phyloP scores from a whole-genome alignment of 352 stramenopile genomes.

The Blastocystis sp. region DNA sequence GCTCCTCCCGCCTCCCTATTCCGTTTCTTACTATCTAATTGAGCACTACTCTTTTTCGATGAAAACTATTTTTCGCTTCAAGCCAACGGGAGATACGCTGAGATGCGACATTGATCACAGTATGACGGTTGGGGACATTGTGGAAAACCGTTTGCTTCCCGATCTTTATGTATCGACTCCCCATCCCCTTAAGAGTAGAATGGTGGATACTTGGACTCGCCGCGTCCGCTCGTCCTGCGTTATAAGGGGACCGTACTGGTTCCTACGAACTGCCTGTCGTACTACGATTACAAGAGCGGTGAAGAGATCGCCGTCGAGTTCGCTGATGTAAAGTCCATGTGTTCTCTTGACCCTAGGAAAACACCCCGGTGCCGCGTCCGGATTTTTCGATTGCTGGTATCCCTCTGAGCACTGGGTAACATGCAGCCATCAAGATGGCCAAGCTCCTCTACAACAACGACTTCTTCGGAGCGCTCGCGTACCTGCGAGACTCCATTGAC shows the following conservation, averaged over 20 bases:
- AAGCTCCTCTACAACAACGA: slow-evolving; percentile 49
- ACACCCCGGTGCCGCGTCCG: too few relatives aligned
- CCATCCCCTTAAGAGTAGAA: not conserved
- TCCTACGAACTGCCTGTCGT: not conserved
- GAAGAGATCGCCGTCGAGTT: slow-evolving; percentile 34
- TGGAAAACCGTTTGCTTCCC: slow-evolving; percentile 17
- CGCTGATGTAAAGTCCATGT: not conserved
- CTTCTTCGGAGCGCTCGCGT: slow-evolving; percentile 7
- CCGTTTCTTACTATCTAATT: slow-evolving; percentile 5
- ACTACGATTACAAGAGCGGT: slow-evolving; percentile 18
- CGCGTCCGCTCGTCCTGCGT: not conserved
- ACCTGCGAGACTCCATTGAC: not conserved
- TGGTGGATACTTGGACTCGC: not conserved
- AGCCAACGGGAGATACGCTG: slow-evolving; percentile 40
- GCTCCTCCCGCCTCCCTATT: not conserved
- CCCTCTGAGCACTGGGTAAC: not conserved
- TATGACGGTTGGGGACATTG: slow-evolving; percentile 21
- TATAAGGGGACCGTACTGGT: slow-evolving; percentile 8
- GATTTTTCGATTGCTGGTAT: slow-evolving; percentile 11
- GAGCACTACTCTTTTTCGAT: not conserved
- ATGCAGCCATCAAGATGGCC: slow-evolving; percentile 9
- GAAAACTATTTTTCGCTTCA: slow-evolving; percentile 13
- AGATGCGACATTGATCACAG: slow-evolving; percentile 3
- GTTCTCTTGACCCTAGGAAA: slow-evolving; percentile 12
- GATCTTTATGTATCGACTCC: slow-evolving; percentile 6